A percentile compares a stretch with the other conserved stretches of the same genome.
Evolutionary conservation across 2,329 filamentous ascomycete genomes (phyloP).

Genomic region (Anthostomella pinea): DNA sequence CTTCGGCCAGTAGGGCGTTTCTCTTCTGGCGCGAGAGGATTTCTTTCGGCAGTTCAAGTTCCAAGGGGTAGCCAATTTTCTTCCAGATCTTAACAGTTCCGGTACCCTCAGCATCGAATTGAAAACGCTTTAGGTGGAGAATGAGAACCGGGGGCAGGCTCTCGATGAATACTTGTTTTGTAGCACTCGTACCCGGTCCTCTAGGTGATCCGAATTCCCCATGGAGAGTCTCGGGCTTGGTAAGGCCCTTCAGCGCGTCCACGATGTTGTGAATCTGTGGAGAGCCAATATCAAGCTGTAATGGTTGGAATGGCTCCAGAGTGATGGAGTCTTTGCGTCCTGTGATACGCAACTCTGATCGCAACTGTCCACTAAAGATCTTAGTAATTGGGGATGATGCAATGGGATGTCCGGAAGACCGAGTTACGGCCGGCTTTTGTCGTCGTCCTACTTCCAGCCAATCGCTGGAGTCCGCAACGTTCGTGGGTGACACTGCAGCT

Average conservation of each 20-base stretch:
- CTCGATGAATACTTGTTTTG: constrained; percentile 94
- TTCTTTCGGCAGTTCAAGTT: constrained; percentile 90
- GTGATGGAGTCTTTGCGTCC: constrained; percentile 90
- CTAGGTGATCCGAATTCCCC: constrained; percentile 80
- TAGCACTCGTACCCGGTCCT: constrained; percentile 73
- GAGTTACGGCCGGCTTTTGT: constrained; percentile 81
- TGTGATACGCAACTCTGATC: constrained; percentile 84
- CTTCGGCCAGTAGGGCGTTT: constrained; percentile 61
- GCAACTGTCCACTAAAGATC: constrained; percentile 88
- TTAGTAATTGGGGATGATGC: constrained; percentile 82
- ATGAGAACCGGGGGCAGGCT: constrained; percentile 88
- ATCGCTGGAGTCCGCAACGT: constrained; percentile 52
- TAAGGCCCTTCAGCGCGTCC: constrained; percentile 83
- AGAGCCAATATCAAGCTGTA: constrained; percentile 91
- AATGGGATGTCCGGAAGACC: constrained; percentile 73
- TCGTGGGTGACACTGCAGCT: constrained; percentile 42
- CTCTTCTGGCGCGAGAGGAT: constrained; percentile 76
- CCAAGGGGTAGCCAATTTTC: constrained; percentile 90
- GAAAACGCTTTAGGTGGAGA: constrained; percentile 94
- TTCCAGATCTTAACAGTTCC: constrained; percentile 99
- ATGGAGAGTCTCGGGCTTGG: constrained; percentile 78
- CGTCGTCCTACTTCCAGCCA: constrained; percentile 95
- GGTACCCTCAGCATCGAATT: constrained; percentile 78
- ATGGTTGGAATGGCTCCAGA: constrained; percentile 86
- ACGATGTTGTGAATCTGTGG: constrained; percentile 85